phyloP scores from a whole-genome alignment of 2,329 filamentous ascomycete genomes.

The Metarhizium robertsii region DNA sequence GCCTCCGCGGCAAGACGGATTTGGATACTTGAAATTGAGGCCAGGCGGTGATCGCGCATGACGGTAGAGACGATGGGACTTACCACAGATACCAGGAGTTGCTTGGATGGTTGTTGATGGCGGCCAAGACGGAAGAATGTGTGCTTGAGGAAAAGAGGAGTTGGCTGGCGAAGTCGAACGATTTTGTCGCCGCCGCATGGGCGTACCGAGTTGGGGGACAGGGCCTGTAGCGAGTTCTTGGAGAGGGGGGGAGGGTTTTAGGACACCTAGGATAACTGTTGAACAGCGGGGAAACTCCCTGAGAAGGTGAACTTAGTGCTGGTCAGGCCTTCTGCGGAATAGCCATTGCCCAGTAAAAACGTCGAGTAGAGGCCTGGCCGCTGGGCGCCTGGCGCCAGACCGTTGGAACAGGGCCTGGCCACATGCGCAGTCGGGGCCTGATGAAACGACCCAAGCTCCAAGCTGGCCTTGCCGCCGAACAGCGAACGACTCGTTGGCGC shows the following conservation, averaged over 20 bases:
- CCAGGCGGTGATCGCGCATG: slow-evolving; percentile 26
- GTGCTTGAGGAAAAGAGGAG: slow-evolving; percentile 37
- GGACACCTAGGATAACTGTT: too few relatives aligned
- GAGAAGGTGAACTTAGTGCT: too few relatives aligned
- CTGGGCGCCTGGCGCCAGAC: too few relatives aligned
- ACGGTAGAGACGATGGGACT: slow-evolving; percentile 24
- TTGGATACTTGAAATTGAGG: slow-evolving; percentile 16
- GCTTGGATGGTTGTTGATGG: slow-evolving; percentile 24
- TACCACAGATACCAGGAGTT: slow-evolving; percentile 25
- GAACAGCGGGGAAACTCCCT: too few relatives aligned
- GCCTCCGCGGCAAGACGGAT: slow-evolving; percentile 11
- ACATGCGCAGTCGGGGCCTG: too few relatives aligned
- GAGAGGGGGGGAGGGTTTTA: neutral
- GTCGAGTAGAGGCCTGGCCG: too few relatives aligned
- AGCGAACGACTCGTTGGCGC: too few relatives aligned
- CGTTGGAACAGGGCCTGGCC: too few relatives aligned
- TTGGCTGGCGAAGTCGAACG: slow-evolving; percentile 27
- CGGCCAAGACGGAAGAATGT: slow-evolving; percentile 26
- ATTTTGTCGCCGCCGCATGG: slow-evolving; percentile 26
- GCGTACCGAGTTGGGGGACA: neutral
- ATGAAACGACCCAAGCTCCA: too few relatives aligned
- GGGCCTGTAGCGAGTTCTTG: neutral
- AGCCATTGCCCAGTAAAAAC: too few relatives aligned
- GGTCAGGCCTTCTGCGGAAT: too few relatives aligned
- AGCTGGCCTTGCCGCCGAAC: too few relatives aligned